These are phyloP conservation scores for Dentipellis fragilis DNA, from an alignment of 768 basidiomycete species.

Conservation along the genomic window DNA sequence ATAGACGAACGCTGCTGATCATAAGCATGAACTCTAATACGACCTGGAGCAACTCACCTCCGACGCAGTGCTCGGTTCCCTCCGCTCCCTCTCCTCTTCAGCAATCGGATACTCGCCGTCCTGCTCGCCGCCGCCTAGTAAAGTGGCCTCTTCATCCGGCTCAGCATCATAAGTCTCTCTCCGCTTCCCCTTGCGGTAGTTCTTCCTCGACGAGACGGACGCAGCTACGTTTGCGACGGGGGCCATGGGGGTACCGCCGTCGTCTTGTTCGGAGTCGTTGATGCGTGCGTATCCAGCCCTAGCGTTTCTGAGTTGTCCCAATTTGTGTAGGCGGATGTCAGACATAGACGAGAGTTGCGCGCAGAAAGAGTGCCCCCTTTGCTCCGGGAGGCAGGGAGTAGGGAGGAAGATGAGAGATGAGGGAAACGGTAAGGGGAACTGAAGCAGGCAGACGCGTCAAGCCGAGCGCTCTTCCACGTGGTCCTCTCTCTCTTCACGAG, in stretches of 20 bases:
- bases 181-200: constrained; percentile 10
- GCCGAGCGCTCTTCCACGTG: no score
- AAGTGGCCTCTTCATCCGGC: constrained; percentile 1
- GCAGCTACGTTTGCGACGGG: constrained; percentile 25
- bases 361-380: background rate
- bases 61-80: constrained; percentile 9
- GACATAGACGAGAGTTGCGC: constrained; percentile 36
- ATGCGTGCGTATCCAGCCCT: constrained; percentile 40
- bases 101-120: constrained; percentile 29
- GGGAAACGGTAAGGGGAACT: no score
- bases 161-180: constrained; percentile 8
- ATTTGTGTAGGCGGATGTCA: constrained; percentile 60
- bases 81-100: constrained; percentile 21
- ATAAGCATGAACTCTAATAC: background rate
- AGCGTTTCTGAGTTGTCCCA: constrained; percentile 39
- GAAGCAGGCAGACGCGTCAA: no score
- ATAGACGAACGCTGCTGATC: constrained; percentile 20
- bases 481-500: no score
- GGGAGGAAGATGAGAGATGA: no score
- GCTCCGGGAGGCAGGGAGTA: background rate
- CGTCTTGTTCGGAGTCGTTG: constrained; percentile 20
- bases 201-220: constrained; percentile 17
- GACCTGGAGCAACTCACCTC: constrained; percentile 14
- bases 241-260: constrained; percentile 21
- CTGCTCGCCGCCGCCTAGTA: constrained; percentile 14